A percentile compares a stretch with the other conserved stretches of the same genome.
Conservation (phyloP, 768 basidiomycete genomes). For the Psilocybe cyanescens region DNA sequence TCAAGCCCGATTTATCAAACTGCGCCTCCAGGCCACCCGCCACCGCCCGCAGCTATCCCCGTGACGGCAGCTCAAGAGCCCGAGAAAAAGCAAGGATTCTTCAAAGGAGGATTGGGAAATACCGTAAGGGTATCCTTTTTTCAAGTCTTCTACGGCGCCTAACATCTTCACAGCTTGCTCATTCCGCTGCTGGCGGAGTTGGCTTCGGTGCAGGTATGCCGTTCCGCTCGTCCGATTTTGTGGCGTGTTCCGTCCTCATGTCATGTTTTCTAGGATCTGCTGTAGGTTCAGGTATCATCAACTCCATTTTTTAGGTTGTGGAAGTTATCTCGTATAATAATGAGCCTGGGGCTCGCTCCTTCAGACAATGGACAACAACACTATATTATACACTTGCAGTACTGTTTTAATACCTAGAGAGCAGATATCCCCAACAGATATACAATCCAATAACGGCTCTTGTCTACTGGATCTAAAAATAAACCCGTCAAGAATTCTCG, state of each 20-base stretch:
- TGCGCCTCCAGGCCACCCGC: conserved; percentile 21
- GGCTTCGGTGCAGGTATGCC: conserved; percentile 72
- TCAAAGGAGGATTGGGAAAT: conserved; percentile 50
- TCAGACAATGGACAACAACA: not conserved
- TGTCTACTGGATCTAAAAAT: conserved; percentile 3
- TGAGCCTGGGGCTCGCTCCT: not conserved
- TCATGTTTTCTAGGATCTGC: conserved; percentile 40
- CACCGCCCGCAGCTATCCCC: conserved; percentile 9
- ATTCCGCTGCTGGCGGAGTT: conserved; percentile 65
- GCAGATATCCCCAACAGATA: not conserved
- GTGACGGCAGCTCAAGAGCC: conserved; percentile 33
- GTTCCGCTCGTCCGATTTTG: not conserved
- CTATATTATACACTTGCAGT: not conserved
- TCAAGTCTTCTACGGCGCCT: not conserved
- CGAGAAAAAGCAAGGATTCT: conserved; percentile 55
- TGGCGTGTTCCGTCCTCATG: not conserved
- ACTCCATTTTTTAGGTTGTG: conserved; percentile 47
- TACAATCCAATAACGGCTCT: not conserved
- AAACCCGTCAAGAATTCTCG: conserved; percentile 7
- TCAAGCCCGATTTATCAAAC: conserved; percentile 17
- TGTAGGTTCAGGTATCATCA: conserved; percentile 45
- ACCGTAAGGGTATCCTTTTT: conserved; percentile 40
- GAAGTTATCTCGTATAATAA: not conserved
- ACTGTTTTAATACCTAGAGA: not conserved
- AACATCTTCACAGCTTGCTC: conserved; percentile 42